A percentile compares a stretch with the other conserved stretches of the same genome.
These are phyloP conservation scores for Camelina laxa DNA, from an alignment of 345 rosid genomes.

Conservation along the genomic window DNA sequence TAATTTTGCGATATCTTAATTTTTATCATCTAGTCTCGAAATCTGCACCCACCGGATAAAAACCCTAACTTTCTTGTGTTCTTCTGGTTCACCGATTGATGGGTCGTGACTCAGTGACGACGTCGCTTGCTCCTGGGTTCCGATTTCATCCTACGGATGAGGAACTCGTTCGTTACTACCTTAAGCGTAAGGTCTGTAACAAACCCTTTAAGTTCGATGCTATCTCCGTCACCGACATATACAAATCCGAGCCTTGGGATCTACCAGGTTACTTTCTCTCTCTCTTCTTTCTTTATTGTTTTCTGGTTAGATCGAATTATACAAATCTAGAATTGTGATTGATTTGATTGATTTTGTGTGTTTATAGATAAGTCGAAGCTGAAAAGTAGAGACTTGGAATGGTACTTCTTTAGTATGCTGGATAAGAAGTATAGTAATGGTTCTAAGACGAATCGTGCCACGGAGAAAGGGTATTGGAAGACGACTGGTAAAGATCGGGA, in stretches of 20 bases:
- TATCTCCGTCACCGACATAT: constrained; percentile 78
- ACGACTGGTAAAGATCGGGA: constrained; percentile 93
- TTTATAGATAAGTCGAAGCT: constrained; percentile 72
- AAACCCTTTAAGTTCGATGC: constrained; percentile 75
- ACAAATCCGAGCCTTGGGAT: constrained; percentile 96
- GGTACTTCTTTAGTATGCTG: constrained; percentile 87
- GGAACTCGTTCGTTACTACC: constrained; percentile 85
- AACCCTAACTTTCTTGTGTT: constrained; percentile 23
- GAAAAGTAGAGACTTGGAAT: constrained; percentile 90
- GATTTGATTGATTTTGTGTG: not conserved
- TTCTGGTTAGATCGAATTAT: constrained; percentile 13
- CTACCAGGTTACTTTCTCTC: constrained; percentile 66
- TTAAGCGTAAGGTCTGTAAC: constrained; percentile 74
- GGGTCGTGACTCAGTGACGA: constrained; percentile 60
- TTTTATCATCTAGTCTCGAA: not conserved
- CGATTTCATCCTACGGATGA: constrained; percentile 97
- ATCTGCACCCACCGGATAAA: not conserved
- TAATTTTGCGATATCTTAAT: constrained; percentile 28
- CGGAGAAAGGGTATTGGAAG: constrained; percentile 98
- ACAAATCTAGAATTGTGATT: constrained; percentile 1
- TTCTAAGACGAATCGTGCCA: constrained; percentile 88
- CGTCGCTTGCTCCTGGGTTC: constrained; percentile 92
- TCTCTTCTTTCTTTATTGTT: not conserved
- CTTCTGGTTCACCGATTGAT: constrained; percentile 41
- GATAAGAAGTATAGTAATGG: constrained; percentile 93